phyloP scores from a whole-genome alignment of 2,329 filamentous ascomycete genomes.

The Pezicula neosporulosa region DNA sequence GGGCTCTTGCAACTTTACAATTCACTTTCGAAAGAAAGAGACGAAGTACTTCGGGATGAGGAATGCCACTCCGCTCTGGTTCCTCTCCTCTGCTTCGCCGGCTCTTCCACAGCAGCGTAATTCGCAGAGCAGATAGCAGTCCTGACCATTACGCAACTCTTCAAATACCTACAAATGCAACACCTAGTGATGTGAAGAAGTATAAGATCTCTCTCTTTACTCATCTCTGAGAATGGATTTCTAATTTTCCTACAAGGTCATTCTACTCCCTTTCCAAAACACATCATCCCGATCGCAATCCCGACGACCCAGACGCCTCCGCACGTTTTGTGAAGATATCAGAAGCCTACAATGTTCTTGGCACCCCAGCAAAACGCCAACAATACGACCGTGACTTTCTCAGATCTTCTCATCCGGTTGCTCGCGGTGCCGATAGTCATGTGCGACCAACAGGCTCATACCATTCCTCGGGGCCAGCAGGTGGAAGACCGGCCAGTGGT shows the following conservation, averaged over 20 bases:
- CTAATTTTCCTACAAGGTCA: slow-evolving; percentile 40
- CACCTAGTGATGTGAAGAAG: slow-evolving; percentile 81
- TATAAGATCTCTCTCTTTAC: slow-evolving; percentile 30
- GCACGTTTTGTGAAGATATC: slow-evolving; percentile 78
- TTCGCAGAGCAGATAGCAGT: slow-evolving; percentile 28
- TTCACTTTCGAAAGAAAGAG: not conserved
- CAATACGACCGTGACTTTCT: slow-evolving; percentile 75
- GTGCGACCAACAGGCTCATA: slow-evolving; percentile 42
- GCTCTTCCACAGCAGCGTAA: slow-evolving; percentile 42
- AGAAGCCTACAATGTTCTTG: slow-evolving; percentile 78
- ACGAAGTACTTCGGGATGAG: slow-evolving; percentile 46
- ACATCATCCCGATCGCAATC: slow-evolving; percentile 92
- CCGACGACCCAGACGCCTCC: slow-evolving; percentile 65
- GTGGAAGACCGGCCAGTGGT: slow-evolving; percentile 75
- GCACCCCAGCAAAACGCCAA: slow-evolving; percentile 68
- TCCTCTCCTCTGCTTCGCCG: slow-evolving; percentile 14
- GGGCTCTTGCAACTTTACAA: not conserved
- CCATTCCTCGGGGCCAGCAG: slow-evolving; percentile 59
- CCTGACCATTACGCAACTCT: slow-evolving; percentile 80
- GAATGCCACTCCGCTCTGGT: slow-evolving; percentile 52
- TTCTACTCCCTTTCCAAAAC: slow-evolving; percentile 91
- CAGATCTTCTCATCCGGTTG: slow-evolving; percentile 25
- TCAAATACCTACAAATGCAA: slow-evolving; percentile 66
- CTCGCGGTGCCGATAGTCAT: slow-evolving; percentile 16
- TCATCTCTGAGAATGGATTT: slow-evolving; percentile 1